These are phyloP conservation scores for Colletotrichum scovillei DNA, from an alignment of 2,329 filamentous ascomycete genomes.

Conservation along the genomic window DNA sequence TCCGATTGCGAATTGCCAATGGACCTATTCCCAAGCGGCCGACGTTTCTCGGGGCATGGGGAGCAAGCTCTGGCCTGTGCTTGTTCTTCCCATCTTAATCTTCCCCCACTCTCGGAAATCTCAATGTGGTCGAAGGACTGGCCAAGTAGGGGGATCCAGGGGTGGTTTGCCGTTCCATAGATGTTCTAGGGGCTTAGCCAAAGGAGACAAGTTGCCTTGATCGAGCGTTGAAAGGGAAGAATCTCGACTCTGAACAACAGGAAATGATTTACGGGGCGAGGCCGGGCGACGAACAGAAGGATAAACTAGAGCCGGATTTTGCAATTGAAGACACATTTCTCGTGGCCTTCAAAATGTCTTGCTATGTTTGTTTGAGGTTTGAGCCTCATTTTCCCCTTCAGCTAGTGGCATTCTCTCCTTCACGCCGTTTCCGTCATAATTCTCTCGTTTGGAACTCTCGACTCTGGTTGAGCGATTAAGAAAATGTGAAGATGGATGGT, in stretches of 20 bases:
- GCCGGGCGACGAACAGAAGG: slow-evolving; percentile 1
- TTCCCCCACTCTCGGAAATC: slow-evolving; percentile 30
- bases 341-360: slow-evolving; percentile 6
- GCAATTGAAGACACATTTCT: slow-evolving; percentile 11
- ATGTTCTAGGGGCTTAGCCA: slow-evolving; percentile 26
- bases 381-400: slow-evolving; percentile 28
- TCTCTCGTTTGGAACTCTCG: not conserved
- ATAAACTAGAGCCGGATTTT: not conserved
- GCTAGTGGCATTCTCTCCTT: not conserved
- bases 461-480: not conserved
- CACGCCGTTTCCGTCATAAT: slow-evolving; percentile 11
- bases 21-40: slow-evolving; percentile 18
- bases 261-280: not conserved
- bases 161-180: slow-evolving; percentile 18
- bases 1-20: slow-evolving; percentile 24
- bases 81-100: not conserved
- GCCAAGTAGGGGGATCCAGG: slow-evolving; percentile 17
- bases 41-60: not conserved
- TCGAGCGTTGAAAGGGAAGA: slow-evolving; percentile 3
- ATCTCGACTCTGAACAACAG: not conserved
- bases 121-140: slow-evolving; percentile 9
- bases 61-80: slow-evolving; percentile 19
- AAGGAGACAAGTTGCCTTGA: not conserved
- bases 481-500: not conserved
- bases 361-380: slow-evolving; percentile 1